Evolutionary conservation across 305 asterid species (phyloP).

Genomic region (Rubia balearica): DNA sequence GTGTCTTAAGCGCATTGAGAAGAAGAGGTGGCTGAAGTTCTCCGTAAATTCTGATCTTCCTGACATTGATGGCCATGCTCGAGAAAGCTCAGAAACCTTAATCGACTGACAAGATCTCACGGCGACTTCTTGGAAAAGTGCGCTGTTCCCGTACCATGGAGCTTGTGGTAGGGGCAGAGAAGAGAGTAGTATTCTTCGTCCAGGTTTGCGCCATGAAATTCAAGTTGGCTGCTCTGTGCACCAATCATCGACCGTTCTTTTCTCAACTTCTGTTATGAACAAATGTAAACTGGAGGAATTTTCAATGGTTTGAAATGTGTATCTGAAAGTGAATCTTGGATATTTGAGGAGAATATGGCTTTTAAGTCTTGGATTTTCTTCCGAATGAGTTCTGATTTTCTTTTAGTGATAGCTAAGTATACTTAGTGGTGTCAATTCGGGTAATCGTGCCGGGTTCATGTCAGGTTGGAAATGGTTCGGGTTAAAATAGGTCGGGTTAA

Average conservation of each 20-base stretch:
- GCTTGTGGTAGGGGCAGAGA: neutral
- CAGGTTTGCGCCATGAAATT: too few relatives aligned
- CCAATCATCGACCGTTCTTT: neutral
- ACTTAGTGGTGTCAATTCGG: too few relatives aligned
- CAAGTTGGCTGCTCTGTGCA: neutral
- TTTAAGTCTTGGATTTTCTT: neutral
- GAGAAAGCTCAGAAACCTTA: constrained; percentile 19
- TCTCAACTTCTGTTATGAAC: neutral
- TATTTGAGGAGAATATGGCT: neutral
- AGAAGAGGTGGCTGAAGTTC: constrained; percentile 60
- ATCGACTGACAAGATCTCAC: constrained; percentile 17
- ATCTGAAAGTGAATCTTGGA: neutral
- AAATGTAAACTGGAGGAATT: neutral
- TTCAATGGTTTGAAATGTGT: neutral
- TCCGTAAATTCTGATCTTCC: constrained; percentile 55
- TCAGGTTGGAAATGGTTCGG: too few relatives aligned
- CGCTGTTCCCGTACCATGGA: neutral
- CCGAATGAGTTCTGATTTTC: neutral
- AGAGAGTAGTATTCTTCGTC: too few relatives aligned
- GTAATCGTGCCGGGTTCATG: too few relatives aligned
- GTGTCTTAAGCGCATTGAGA: constrained; percentile 43
- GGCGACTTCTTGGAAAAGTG: neutral
- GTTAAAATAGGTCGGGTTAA: too few relatives aligned
- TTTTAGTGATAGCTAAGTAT: neutral
- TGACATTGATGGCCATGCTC: constrained; percentile 26